Evolutionary conservation across 2,329 filamentous ascomycete species (phyloP), one percentile per base, ranked within the genome.

Genomic region (Aspergillus fijiensis): DNA sequence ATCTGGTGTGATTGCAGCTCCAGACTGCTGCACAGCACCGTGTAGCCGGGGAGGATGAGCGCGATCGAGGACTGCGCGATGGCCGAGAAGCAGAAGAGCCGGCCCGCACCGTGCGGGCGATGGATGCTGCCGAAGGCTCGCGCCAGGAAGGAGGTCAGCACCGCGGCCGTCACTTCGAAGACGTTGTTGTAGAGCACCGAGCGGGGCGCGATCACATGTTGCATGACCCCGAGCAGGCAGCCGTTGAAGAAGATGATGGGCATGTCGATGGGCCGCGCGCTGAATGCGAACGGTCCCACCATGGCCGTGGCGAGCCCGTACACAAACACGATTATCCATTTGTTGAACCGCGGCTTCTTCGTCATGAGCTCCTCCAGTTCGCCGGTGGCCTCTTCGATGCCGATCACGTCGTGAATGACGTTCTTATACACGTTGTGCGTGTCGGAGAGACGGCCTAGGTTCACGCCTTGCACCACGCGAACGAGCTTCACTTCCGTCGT

Each of bases 231-330:
- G 1, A 95, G 81, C 27, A 92, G 78, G 67, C 84, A 87, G 2
- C 91, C 91, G 0, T 95, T 81, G 0, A 91, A 59, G 72, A 94
- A 94, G 45, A 87, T 86, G 29, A 93, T 83, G 0, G 90, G 90
- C 61, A 95, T 78, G 72, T 96, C 91, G 69, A 93, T 89, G 47
- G 87, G 85, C 4, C 90, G 84, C 6, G 89, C 89, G 59, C 86
- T 80, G 69, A 94, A 95, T 2, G 89, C 90, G 69, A 95, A 95
- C 0, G 90, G 90, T 0, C 89, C 91, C 1, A 95, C 91, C 6
- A 82, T 85, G 0, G 87, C 88, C 12, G 89, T 91, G 1, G 91
- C 91, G 5, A 92, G 76, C 0, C 92, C 92, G 66, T 91, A 93
- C 33, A 92, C 77, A 1, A 87, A 74, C 1, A 96, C 86, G 12